Evolutionary conservation across 192 early-diverging fungal genomes (phyloP), one percentile per base, ranked within the genome.

Genomic region (Pilobolus umbonatus): DNA sequence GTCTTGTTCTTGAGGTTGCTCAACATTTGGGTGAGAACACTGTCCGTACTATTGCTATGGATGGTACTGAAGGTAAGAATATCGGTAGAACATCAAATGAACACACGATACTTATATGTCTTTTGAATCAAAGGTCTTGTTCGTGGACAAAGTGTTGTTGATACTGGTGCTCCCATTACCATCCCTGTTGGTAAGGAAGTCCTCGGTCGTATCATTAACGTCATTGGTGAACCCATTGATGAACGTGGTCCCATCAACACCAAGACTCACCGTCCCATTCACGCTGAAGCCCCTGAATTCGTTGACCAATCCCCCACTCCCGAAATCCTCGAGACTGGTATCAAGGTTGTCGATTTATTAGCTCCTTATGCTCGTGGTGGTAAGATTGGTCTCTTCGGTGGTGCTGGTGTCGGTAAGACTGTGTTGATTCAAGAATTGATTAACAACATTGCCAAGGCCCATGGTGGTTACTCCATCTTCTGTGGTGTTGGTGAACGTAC

Each of bases 381-480:
- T 76, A 98, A 98, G 88, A 98, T 98, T 76, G 95, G 95, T 73
- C 87, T 98, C 65, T 95, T 98, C 76, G 95, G 95, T 63, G 95
- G 95, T 90, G 95, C 95, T 59, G 95, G 95, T 93, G 95, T 98
- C 83, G 95, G 95, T 73, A 98, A 98, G 85, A 98, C 95, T 81
- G 95, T 98, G 78, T 86, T 98, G 73, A 98, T 98, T 81, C 93
- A 93, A 76, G 95, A 98, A 83, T 85, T 98, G 68, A 98, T 95
- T 80, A 98, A 98, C 88, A 98, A 98, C 88, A 88, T 98, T 67
- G 95, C 95, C 86, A 98, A 98, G 84, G 93, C 86, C 34, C 94
- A 96, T 80, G 94, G 91, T 86, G 94, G 94, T 88, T 96, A 90
- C 89, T 98, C 95, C 46, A 90, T 98, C 57, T 97, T 97, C 81